A percentile compares a stretch with the other conserved stretches of the same genome.
Conservation (phyloP, 2,329 filamentous ascomycete species). For the Beauveria sp. region DNA sequence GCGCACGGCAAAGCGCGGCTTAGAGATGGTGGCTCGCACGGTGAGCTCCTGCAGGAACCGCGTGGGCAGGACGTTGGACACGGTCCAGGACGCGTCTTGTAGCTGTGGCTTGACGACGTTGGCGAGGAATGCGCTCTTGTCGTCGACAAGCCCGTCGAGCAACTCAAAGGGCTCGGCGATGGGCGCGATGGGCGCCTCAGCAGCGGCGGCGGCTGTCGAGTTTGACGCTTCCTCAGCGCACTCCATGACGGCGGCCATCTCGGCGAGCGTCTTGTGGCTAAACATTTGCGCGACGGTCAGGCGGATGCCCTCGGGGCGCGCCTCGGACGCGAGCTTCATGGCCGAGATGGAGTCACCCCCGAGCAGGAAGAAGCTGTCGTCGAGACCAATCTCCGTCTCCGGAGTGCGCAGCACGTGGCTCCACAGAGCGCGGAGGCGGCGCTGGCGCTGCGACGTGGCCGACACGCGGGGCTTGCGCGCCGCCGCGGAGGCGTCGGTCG, state of each 20-base stretch:
- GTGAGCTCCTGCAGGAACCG: constrained; percentile 53
- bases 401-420: constrained; percentile 35
- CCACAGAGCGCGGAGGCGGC: constrained; percentile 40
- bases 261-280: constrained; percentile 36
- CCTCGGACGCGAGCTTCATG: constrained; percentile 53
- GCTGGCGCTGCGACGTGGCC: constrained; percentile 34
- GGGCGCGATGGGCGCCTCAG: constrained; percentile 36
- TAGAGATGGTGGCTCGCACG: constrained; percentile 47
- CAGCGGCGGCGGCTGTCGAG: neutral
- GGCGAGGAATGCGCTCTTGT: constrained; percentile 36
- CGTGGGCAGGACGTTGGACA: constrained; percentile 50
- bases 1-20: constrained; percentile 53
- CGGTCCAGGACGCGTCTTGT: constrained; percentile 39
- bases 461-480: constrained; percentile 25
- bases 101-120: constrained; percentile 44
- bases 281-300: constrained; percentile 51
- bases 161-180: constrained; percentile 41
- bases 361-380: constrained; percentile 53
- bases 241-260: constrained; percentile 46
- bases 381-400: constrained; percentile 40
- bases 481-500: constrained; percentile 11
- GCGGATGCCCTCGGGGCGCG: constrained; percentile 37
- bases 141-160: constrained; percentile 26
- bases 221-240: constrained; percentile 19
- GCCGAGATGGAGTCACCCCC: constrained; percentile 54